phyloP scores from a whole-genome alignment of 2,329 filamentous ascomycete species.

The Penicillium paneum region DNA sequence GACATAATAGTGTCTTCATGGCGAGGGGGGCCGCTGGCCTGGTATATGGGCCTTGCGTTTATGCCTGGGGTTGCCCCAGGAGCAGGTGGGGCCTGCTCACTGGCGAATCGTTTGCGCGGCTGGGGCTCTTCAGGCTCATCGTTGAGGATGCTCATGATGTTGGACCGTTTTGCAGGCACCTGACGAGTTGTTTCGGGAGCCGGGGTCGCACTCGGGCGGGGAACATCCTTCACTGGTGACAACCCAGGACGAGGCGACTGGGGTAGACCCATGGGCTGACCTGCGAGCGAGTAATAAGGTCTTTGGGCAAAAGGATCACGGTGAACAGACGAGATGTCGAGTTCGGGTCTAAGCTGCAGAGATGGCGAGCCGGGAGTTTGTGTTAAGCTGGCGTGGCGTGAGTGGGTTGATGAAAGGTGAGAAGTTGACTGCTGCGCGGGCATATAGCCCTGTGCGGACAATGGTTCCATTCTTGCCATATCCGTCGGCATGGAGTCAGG shows the following conservation, averaged over 20 bases:
- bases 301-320: constrained; percentile 37
- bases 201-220: constrained; percentile 34
- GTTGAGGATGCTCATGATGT: constrained; percentile 50
- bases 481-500: constrained; percentile 27
- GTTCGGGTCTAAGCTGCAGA: constrained; percentile 31
- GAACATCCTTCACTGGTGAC: constrained; percentile 37
- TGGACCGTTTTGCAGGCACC: constrained; percentile 48
- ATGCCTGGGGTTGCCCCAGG: constrained; percentile 17
- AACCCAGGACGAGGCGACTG: constrained; percentile 30
- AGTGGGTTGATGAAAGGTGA: constrained; percentile 32
- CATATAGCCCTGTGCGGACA: constrained; percentile 32
- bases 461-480: constrained; percentile 35
- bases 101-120: constrained; percentile 46
- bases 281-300: constrained; percentile 31
- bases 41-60: constrained; percentile 31
- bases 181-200: constrained; percentile 38
- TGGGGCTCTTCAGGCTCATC: constrained; percentile 48
- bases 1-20: constrained; percentile 26
- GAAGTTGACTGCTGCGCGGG: constrained; percentile 27
- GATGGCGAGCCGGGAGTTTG: constrained; percentile 37
- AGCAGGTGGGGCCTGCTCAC: constrained; percentile 32
- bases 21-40: constrained; percentile 21
- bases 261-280: constrained; percentile 26
- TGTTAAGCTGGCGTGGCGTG: constrained; percentile 36
- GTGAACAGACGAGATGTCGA: constrained; percentile 35